A percentile compares a stretch with the other conserved stretches of the same genome.
Conservation (phyloP, 2,329 filamentous ascomycete genomes). For the Catunica adiposa region DNA sequence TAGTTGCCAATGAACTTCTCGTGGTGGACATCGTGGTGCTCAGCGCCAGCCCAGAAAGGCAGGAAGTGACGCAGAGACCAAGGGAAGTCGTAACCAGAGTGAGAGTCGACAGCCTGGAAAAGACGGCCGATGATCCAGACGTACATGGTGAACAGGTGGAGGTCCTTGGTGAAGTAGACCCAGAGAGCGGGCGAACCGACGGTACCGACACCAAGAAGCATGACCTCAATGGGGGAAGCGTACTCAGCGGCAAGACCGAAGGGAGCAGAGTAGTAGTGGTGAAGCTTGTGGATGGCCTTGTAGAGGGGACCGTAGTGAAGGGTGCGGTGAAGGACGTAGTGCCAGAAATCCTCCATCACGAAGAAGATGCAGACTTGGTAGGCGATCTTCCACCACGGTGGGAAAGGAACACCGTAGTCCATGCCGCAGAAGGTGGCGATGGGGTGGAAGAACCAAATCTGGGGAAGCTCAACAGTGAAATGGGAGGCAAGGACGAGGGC, state of each 20-base stretch:
- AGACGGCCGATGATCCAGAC: constrained; percentile 83
- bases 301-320: constrained; percentile 93
- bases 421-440: constrained; percentile 87
- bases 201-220: constrained; percentile 78
- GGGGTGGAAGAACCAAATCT: constrained; percentile 98
- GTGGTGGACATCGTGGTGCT: constrained; percentile 94
- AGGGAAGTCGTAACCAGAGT: constrained; percentile 96
- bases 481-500: constrained; percentile 84
- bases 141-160: constrained; percentile 97
- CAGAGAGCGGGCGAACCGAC: constrained; percentile 71
- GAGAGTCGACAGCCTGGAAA: constrained; percentile 94
- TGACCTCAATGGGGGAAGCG: constrained; percentile 90
- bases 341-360: constrained; percentile 90
- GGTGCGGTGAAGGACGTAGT: constrained; percentile 88
- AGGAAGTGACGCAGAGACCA: constrained; percentile 93
- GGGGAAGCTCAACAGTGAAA: constrained; percentile 93
- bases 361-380: constrained; percentile 90
- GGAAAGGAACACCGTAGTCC: constrained; percentile 77
- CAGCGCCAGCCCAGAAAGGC: constrained; percentile 93
- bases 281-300: constrained; percentile 95
- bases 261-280: constrained; percentile 95
- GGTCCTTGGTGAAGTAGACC: constrained; percentile 65
- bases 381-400: constrained; percentile 67
- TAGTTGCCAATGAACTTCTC: constrained; percentile 99
- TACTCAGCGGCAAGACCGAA: constrained; percentile 96